Evolutionary conservation across 1,284 basidiomycete genomes (phyloP), one percentile per base, ranked within the genome.

Genomic region (Thelephora terrestris): DNA sequence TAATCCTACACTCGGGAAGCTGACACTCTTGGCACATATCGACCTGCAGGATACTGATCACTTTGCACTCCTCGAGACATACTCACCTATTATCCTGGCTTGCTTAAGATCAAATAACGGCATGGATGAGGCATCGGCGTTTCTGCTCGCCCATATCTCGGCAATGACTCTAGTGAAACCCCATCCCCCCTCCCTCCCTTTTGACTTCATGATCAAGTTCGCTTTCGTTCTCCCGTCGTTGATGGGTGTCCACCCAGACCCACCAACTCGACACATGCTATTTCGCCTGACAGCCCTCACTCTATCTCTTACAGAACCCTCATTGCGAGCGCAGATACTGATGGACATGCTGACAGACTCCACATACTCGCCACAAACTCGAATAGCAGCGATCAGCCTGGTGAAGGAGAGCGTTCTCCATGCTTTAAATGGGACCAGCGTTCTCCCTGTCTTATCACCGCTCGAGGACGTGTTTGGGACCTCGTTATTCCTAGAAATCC

Each of bases 401-500:
- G 68, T 85, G 2, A 85, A 81, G 59, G 81, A 85, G 47, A 74
- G 76, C 1, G 64, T 80, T 1, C 60, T 87, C 5, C 71, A 78
- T 46, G 75, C 70, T 1, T 61, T 85, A 7, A 35, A 50, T 7
- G 54, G 46, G 16, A 50, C 54, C 36, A 42, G 21, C 39, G 21
- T 14, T 5, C 12, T 20, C 25, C 39, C 39, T 21, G 39, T 42
- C 20, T 16, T 42, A 25, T 32, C 29, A 32, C 39, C 39, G 9
- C 12, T 23, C 12, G 59, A 64, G 7, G 70, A 69, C 49, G 50
- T 71, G 0, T 79, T 81, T 52, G 67, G 71, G 1, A 73, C 74
- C 2, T 66, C 71, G 0, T 52, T 64, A 20, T 69, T 82, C 50
- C 56, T 80, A 46, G 65, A 69, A 40, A 67, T 66, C 0, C 71